Conservation (phyloP, 192 early-diverging fungal species). For the Backusella sp. region DNA sequence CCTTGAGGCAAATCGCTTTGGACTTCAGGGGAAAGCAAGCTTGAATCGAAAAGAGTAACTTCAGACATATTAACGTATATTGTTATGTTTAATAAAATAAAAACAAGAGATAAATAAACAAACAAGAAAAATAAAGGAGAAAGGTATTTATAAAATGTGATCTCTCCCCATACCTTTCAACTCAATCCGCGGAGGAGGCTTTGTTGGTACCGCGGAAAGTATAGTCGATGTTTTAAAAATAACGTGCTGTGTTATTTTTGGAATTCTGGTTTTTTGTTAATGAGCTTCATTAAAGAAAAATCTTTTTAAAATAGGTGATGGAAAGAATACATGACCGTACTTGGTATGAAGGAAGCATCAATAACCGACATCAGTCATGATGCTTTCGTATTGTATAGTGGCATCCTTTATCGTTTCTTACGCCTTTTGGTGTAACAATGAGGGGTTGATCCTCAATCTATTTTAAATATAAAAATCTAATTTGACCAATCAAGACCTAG, state of each 20-base stretch:
- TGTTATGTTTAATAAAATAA: neutral
- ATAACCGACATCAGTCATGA: neutral
- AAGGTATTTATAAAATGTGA: neutral
- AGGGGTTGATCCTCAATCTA: neutral
- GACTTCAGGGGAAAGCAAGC: conserved; percentile 70
- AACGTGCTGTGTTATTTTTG: conserved; percentile 7
- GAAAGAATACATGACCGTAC: neutral
- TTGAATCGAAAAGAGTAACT: conserved; percentile 57
- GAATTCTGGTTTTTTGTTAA: neutral
- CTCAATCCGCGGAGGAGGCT: neutral
- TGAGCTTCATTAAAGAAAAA: neutral
- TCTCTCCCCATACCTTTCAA: neutral
- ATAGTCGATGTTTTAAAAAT: conserved; percentile 2
- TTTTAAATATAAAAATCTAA: neutral
- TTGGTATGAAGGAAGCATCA: neutral
- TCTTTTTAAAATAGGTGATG: neutral
- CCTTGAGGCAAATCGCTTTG: conserved; percentile 59
- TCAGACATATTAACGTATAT: conserved; percentile 18
- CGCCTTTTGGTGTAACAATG: neutral
- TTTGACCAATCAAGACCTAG: neutral
- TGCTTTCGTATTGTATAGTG: neutral
- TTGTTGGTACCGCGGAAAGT: conserved; percentile 1
- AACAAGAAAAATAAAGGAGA: neutral
- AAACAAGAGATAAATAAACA: neutral
- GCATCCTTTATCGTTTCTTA: neutral